A percentile compares a stretch with the other conserved stretches of the same genome.
Conservation (phyloP, 2,329 filamentous ascomycete genomes). For the Ophiostoma sp. region DNA sequence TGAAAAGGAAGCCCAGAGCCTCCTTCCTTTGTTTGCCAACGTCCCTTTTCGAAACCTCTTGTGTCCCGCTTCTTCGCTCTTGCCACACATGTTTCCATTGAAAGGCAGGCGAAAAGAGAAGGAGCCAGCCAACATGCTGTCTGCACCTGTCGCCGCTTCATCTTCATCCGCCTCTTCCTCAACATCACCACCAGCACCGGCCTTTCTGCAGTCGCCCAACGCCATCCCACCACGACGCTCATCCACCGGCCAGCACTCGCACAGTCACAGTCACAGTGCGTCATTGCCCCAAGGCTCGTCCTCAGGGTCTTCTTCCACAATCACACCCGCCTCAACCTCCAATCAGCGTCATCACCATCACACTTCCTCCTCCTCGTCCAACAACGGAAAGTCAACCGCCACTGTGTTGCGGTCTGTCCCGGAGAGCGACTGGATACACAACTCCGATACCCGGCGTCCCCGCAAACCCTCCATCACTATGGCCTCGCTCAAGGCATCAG, state of each 20-base stretch:
- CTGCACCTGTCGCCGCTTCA: slow-evolving; percentile 24
- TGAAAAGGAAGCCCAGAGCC: slow-evolving; percentile 15
- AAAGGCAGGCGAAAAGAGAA: slow-evolving; percentile 27
- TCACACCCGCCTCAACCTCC: background rate
- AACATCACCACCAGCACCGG: slow-evolving; percentile 26
- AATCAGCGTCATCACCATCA: slow-evolving; percentile 16
- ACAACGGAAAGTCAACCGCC: background rate
- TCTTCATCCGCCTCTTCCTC: slow-evolving; percentile 16
- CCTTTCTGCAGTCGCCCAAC: slow-evolving; percentile 56
- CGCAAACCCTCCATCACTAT: slow-evolving; percentile 37
- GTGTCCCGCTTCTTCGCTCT: slow-evolving; percentile 2
- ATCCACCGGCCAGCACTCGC: slow-evolving; percentile 54
- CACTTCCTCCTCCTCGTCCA: slow-evolving; percentile 6
- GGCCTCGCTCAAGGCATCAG: slow-evolving; percentile 16
- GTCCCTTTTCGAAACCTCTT: background rate
- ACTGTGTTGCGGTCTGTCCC: slow-evolving; percentile 52
- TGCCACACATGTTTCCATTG: slow-evolving; percentile 27
- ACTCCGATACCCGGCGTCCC: slow-evolving; percentile 32
- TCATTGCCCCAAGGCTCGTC: slow-evolving; percentile 15
- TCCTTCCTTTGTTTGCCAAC: background rate
- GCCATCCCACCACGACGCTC: slow-evolving; percentile 73
- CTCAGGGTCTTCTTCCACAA: background rate
- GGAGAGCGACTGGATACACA: slow-evolving; percentile 61
- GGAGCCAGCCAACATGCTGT: slow-evolving; percentile 31
- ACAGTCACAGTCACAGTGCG: slow-evolving; percentile 28